Conservation (phyloP, 2,329 filamentous ascomycete species). For the Fusarium bactridioides region DNA sequence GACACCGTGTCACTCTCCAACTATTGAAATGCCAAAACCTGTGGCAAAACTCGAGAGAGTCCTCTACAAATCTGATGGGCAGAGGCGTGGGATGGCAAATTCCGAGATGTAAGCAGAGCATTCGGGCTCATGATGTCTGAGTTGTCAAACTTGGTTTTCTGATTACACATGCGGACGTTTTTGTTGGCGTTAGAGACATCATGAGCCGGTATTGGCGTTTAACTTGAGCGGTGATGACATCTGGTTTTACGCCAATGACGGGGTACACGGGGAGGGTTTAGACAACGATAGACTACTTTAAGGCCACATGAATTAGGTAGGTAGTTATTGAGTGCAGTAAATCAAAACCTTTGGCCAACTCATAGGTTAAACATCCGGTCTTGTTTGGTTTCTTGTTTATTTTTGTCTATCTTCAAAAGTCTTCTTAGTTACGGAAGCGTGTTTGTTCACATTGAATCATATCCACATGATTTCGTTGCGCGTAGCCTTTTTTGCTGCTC, state of each 20-base stretch:
- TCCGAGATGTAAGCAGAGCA: not conserved
- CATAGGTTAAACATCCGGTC: not conserved
- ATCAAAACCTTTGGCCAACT: not conserved
- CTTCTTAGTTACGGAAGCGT: constrained; percentile 31
- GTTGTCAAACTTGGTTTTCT: not conserved
- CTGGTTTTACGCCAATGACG: not conserved
- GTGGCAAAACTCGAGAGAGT: not conserved
- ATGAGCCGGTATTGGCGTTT: constrained; percentile 15
- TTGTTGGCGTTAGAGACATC: constrained; percentile 1
- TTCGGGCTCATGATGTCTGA: not conserved
- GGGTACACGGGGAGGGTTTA: constrained; percentile 2
- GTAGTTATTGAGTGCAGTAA: not conserved
- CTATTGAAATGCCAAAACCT: not conserved
- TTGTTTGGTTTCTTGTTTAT: constrained; percentile 25
- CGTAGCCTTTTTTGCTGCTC: constrained; percentile 1
- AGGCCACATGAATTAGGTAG: not conserved
- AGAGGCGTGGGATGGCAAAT: not conserved
- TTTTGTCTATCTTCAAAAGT: constrained; percentile 41
- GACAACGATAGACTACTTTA: constrained; percentile 7
- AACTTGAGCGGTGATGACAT: constrained; percentile 1
- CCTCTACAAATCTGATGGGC: not conserved
- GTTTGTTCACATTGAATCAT: constrained; percentile 28
- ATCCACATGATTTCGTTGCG: constrained; percentile 27
- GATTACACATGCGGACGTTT: not conserved
- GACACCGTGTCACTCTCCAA: not conserved